Evolutionary conservation across 257 asterid genomes (phyloP).

Genomic region (Anisodus acutangulus): DNA sequence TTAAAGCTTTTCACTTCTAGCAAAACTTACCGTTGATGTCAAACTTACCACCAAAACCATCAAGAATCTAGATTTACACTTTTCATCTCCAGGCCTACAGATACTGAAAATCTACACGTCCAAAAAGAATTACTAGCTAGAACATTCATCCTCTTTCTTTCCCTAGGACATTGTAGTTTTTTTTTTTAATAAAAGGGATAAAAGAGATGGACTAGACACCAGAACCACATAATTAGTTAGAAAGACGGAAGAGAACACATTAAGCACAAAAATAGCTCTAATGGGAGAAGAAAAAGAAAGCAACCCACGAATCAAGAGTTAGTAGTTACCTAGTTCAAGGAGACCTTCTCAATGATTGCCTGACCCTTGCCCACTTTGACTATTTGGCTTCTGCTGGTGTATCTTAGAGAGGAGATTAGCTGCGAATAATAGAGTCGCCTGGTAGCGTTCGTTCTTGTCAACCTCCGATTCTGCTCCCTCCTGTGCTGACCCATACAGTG

Average conservation of each 20-base stretch:
- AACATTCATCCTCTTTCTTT: slow-evolving; percentile 12
- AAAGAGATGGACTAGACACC: neutral
- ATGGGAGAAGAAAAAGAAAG: neutral
- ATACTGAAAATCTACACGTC: slow-evolving; percentile 19
- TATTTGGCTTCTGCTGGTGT: slow-evolving; percentile 75
- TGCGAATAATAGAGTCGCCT: slow-evolving; percentile 82
- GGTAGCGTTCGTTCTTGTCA: slow-evolving; percentile 87
- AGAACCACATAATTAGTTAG: neutral
- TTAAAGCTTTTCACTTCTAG: neutral
- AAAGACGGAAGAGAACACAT: slow-evolving; percentile 20
- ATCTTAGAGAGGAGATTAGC: slow-evolving; percentile 83
- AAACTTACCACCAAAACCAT: slow-evolving; percentile 11
- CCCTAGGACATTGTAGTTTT: neutral
- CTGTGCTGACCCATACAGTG: slow-evolving; percentile 56
- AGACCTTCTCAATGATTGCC: slow-evolving; percentile 54
- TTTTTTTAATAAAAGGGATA: neutral
- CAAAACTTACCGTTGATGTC: neutral
- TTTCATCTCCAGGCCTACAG: neutral
- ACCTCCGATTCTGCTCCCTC: slow-evolving; percentile 75
- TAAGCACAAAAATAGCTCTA: slow-evolving; percentile 1
- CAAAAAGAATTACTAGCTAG: slow-evolving; percentile 22
- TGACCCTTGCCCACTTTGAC: slow-evolving; percentile 71
- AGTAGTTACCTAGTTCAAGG: slow-evolving; percentile 62
- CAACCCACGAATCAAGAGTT: neutral
- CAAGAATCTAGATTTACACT: slow-evolving; percentile 6